Evolutionary conservation across 345 rosid species (phyloP).

Genomic region (Chamaenerion angustifolium): DNA sequence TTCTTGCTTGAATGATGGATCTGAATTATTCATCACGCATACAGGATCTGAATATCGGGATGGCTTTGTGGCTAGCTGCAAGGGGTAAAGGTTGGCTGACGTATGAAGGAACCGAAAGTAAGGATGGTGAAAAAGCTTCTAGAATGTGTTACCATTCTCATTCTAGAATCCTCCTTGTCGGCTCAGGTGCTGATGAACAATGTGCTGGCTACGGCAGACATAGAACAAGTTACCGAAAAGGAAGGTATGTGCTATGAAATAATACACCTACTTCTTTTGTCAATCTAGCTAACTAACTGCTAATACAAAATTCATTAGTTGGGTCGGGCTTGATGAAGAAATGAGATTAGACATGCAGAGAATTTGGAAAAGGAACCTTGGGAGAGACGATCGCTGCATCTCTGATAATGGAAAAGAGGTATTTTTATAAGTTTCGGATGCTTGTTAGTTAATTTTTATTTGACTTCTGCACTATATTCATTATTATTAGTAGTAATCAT

Average conservation of each 20-base stretch:
- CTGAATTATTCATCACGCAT: slow-evolving; percentile 7
- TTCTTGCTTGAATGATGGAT: not conserved
- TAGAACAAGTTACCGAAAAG: slow-evolving; percentile 63
- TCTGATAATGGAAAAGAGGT: slow-evolving; percentile 93
- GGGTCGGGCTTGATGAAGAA: slow-evolving; percentile 71
- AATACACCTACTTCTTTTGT: too few relatives aligned
- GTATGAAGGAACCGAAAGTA: slow-evolving; percentile 17
- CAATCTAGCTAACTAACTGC: too few relatives aligned
- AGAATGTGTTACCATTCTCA: slow-evolving; percentile 33
- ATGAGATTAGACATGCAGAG: slow-evolving; percentile 98
- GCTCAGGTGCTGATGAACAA: slow-evolving; percentile 96
- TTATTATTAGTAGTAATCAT: not conserved
- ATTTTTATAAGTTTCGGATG: not conserved
- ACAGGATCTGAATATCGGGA: slow-evolving; percentile 92
- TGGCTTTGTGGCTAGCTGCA: slow-evolving; percentile 88
- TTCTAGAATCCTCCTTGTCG: slow-evolving; percentile 71
- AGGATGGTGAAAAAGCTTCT: slow-evolving; percentile 12
- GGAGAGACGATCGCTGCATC: slow-evolving; percentile 90
- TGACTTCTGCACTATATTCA: too few relatives aligned
- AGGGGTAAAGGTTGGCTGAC: slow-evolving; percentile 79
- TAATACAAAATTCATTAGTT: slow-evolving; percentile 22
- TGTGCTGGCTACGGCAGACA: slow-evolving; percentile 99
- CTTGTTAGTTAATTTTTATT: too few relatives aligned
- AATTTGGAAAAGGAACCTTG: slow-evolving; percentile 93
- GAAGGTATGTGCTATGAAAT: slow-evolving; percentile 31